These are phyloP conservation scores for Candida sonorensis DNA, from an alignment of 805 yeast species.

Conservation along the genomic window DNA sequence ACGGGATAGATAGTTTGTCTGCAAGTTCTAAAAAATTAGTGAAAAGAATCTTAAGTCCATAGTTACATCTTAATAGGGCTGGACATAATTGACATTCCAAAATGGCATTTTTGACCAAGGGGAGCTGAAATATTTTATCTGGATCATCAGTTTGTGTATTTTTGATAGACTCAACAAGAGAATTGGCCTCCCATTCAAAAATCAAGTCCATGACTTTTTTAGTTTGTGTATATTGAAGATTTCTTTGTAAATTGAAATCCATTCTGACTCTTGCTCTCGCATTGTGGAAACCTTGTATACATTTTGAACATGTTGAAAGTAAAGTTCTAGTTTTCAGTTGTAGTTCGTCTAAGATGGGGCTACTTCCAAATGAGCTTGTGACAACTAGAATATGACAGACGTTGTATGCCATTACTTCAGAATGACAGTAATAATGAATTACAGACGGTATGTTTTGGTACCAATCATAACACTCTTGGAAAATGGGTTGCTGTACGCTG, in stretches of 20 bases:
- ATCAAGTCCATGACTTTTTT: slow-evolving; percentile 16
- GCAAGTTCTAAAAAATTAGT: slow-evolving; percentile 29
- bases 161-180: slow-evolving; percentile 11
- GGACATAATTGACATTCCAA: slow-evolving; percentile 50
- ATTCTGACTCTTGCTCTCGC: slow-evolving; percentile 46
- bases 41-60: slow-evolving; percentile 30
- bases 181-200: slow-evolving; percentile 21
- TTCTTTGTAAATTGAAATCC: slow-evolving; percentile 45
- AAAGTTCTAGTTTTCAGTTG: slow-evolving; percentile 18
- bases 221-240: slow-evolving; percentile 21
- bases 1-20: slow-evolving; percentile 4
- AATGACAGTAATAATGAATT: slow-evolving; percentile 53
- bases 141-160: slow-evolving; percentile 13
- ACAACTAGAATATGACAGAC: slow-evolving; percentile 42
- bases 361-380: slow-evolving; percentile 35
- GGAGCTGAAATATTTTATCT: slow-evolving; percentile 19
- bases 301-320: slow-evolving; percentile 44
- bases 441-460: slow-evolving; percentile 2
- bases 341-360: slow-evolving; percentile 7
- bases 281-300: slow-evolving; percentile 46
- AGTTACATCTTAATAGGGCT: slow-evolving; percentile 35
- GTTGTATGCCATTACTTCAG: slow-evolving; percentile 38
- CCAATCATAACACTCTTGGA: slow-evolving; percentile 33
- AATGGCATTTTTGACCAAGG: slow-evolving; percentile 27
- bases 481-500: slow-evolving; percentile 28